These are phyloP conservation scores for Pachysolen tannophilus DNA, from an alignment of 805 yeast species.

Conservation along the genomic window DNA sequence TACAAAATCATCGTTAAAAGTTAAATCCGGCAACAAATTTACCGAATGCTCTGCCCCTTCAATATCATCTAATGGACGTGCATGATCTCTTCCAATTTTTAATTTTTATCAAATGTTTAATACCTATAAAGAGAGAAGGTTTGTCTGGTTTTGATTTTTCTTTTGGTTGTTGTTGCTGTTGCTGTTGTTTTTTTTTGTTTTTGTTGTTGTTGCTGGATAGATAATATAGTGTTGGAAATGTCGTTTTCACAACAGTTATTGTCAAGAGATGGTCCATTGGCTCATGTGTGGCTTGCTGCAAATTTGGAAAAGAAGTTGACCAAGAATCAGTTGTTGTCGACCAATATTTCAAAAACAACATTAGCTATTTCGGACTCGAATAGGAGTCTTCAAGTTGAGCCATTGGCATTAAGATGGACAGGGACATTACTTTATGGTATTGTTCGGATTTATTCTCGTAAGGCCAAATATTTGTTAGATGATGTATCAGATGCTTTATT, in stretches of 20 bases:
- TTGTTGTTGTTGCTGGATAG: too few species aligned
- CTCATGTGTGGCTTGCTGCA: constrained; percentile 90
- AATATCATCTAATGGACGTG: too few species aligned
- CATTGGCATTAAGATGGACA: constrained; percentile 71
- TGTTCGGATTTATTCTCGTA: constrained; percentile 76
- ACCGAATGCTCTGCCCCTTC: too few species aligned
- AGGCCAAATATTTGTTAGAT: constrained; percentile 74
- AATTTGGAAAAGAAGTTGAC: constrained; percentile 74
- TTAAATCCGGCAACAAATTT: too few species aligned
- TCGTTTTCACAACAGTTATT: constrained; percentile 44
- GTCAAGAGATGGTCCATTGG: constrained; percentile 74
- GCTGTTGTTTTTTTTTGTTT: too few species aligned
- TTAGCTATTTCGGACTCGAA: constrained; percentile 50
- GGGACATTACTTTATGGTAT: constrained; percentile 86
- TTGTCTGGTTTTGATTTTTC: too few species aligned
- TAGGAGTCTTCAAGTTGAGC: constrained; percentile 28
- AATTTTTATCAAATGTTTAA: too few species aligned
- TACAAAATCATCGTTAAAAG: too few species aligned
- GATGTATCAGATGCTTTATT: constrained; percentile 74
- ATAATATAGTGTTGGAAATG: too few species aligned
- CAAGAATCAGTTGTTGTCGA: constrained; percentile 61
- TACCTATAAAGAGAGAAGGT: too few species aligned
- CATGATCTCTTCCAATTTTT: too few species aligned
- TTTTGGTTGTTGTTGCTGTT: too few species aligned
- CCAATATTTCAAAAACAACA: constrained; percentile 62